Percentiles rank a stretch among this genome's conserved stretches.
Conservation (phyloP, 345 rosid species). For the Hibiscus trionum region DNA sequence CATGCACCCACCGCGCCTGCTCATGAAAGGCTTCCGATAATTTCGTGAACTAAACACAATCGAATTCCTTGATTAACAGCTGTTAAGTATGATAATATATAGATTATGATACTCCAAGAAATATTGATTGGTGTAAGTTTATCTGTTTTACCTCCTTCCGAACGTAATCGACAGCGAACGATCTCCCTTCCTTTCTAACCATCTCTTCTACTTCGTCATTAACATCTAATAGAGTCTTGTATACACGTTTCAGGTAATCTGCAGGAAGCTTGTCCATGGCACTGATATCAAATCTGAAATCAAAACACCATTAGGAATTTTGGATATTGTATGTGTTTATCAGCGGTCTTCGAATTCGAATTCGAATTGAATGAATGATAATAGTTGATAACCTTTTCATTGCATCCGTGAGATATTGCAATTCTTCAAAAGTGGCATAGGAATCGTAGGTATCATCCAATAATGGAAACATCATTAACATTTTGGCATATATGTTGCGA, state of each 20-base stretch:
- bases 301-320: too few relatives aligned
- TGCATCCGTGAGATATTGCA: background rate
- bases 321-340: too few relatives aligned
- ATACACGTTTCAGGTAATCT: slow-evolving; percentile 11
- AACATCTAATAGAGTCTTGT: background rate
- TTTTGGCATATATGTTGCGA: background rate
- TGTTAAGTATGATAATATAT: background rate
- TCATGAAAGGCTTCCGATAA: background rate
- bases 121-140: too few relatives aligned
- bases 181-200: slow-evolving; percentile 7
- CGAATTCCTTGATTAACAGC: background rate
- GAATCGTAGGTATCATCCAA: background rate
- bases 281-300: slow-evolving; percentile 17
- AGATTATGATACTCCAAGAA: too few relatives aligned
- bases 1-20: background rate
- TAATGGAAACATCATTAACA: background rate
- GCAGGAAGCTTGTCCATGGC: slow-evolving; percentile 8
- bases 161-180: background rate
- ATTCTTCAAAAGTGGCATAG: background rate
- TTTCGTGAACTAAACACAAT: background rate
- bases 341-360: too few relatives aligned
- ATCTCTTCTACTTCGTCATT: slow-evolving; percentile 13
- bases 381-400: too few relatives aligned
- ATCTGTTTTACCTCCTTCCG: background rate
- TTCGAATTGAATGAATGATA: too few relatives aligned